A percentile compares a stretch with the other conserved stretches of the same genome.
Conservation (phyloP, 192 early-diverging fungal species). For the Dimargaris verticillata region DNA sequence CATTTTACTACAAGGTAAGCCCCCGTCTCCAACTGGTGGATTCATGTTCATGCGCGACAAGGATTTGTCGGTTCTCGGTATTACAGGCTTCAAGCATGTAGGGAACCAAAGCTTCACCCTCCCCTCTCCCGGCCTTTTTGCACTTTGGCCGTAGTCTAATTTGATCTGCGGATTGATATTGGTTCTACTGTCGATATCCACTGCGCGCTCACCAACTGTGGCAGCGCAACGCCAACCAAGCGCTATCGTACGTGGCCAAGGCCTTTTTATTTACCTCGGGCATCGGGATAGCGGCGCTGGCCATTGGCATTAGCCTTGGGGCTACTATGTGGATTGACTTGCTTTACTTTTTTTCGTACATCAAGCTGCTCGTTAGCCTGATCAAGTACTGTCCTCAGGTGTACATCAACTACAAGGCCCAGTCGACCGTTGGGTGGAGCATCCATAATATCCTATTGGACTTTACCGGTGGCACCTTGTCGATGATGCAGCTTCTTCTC, state of each 20-base stretch:
- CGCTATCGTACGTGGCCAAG: conserved; percentile 21
- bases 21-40: too few species aligned
- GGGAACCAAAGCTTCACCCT: too few species aligned
- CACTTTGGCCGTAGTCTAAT: too few species aligned
- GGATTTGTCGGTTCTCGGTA: too few species aligned
- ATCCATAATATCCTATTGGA: conserved; percentile 80
- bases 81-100: too few species aligned
- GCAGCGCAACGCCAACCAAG: conserved; percentile 27
- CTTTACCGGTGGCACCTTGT: conserved; percentile 64
- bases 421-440: conserved; percentile 81
- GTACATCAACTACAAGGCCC: conserved; percentile 48
- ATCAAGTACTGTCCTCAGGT: conserved; percentile 68
- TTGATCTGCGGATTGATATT: too few species aligned
- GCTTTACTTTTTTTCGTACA: conserved; percentile 53
- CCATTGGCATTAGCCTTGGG: conserved; percentile 1
- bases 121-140: too few species aligned
- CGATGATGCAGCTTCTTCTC: conserved; percentile 56
- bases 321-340: conserved; percentile 33
- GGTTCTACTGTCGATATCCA: too few species aligned
- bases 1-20: conserved; percentile 48
- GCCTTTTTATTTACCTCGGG: conserved; percentile 21
- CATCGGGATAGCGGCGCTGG: conserved; percentile 14
- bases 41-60: too few species aligned
- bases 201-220: too few species aligned
- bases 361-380: conserved; percentile 65